Evolutionary conservation across 2,329 filamentous ascomycete species (phyloP).

Genomic region (Aspergillus ibericus): DNA sequence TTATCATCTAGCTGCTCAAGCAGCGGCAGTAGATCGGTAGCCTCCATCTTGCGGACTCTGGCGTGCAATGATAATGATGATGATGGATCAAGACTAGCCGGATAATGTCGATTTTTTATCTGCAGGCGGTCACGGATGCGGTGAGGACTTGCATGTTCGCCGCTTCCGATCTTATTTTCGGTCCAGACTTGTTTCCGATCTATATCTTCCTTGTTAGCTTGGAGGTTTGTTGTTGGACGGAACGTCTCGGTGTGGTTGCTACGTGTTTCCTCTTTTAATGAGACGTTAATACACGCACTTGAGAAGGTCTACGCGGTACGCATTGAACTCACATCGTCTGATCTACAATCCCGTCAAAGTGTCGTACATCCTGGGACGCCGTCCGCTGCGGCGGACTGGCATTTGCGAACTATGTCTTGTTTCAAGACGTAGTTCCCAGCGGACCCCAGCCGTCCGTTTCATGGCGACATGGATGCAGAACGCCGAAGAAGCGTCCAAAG

Average conservation of each 20-base stretch:
- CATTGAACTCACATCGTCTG: not conserved
- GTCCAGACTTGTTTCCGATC: not conserved
- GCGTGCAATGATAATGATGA: conserved; percentile 5
- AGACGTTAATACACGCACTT: not conserved
- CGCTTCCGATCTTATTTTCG: not conserved
- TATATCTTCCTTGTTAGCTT: not conserved
- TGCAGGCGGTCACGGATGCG: conserved; percentile 23
- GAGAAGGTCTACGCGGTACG: not conserved
- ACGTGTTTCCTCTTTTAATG: not conserved
- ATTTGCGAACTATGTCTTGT: conserved; percentile 18
- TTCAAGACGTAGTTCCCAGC: not conserved
- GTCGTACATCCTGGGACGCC: conserved; percentile 35
- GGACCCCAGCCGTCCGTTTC: conserved; percentile 14
- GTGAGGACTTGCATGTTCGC: conserved; percentile 9
- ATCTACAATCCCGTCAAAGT: conserved; percentile 28
- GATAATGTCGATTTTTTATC: conserved; percentile 21
- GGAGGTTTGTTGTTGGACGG: too few relatives aligned
- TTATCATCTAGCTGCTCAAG: conserved; percentile 74
- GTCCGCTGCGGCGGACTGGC: conserved; percentile 34
- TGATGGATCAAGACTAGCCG: not conserved
- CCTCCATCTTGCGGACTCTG: conserved; percentile 48
- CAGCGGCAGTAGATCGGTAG: conserved; percentile 62
- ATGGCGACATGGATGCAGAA: conserved; percentile 33
- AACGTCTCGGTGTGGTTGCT: not conserved
- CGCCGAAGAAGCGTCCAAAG: conserved; percentile 21